phyloP scores from a whole-genome alignment of 176 grass and related monocot genomes.

The Paspalum vaginatum region DNA sequence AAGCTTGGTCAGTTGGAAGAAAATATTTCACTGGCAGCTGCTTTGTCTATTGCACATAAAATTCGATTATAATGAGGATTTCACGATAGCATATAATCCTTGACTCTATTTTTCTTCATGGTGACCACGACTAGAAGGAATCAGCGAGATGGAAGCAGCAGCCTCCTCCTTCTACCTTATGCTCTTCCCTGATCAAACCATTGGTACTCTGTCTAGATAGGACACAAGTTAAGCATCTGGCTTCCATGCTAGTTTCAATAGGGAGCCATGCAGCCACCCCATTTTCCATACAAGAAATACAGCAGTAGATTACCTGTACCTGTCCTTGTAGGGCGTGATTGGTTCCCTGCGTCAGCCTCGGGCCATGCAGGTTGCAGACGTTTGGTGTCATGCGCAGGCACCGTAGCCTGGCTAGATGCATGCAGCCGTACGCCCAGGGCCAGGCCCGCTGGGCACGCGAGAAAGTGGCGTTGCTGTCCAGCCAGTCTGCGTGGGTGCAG shows the following conservation, averaged over 20 bases:
- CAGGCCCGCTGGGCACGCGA: too few relatives aligned
- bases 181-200: conserved; percentile 13
- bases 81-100: background rate
- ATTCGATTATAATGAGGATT: conserved; percentile 4
- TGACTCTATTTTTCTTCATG: conserved; percentile 5
- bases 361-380: too few relatives aligned
- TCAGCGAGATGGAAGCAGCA: background rate
- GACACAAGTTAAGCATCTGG: background rate
- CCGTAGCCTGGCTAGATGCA: too few relatives aligned
- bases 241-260: conserved; percentile 20
- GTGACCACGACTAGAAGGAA: background rate
- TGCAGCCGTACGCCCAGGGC: too few relatives aligned
- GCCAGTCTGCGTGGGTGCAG: too few relatives aligned
- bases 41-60: background rate
- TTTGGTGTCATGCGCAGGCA: too few relatives aligned
- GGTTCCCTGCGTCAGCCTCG: too few relatives aligned
- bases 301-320: background rate
- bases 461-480: too few relatives aligned
- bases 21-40: too few relatives aligned
- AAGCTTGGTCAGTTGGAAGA: background rate
- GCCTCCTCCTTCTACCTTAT: background rate
- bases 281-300: background rate
- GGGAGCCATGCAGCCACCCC: conserved; percentile 38
- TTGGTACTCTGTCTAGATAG: background rate
- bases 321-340: too few relatives aligned